Evolutionary conservation across 1,284 basidiomycete genomes (phyloP).

Genomic region (Pholiota adiposa): DNA sequence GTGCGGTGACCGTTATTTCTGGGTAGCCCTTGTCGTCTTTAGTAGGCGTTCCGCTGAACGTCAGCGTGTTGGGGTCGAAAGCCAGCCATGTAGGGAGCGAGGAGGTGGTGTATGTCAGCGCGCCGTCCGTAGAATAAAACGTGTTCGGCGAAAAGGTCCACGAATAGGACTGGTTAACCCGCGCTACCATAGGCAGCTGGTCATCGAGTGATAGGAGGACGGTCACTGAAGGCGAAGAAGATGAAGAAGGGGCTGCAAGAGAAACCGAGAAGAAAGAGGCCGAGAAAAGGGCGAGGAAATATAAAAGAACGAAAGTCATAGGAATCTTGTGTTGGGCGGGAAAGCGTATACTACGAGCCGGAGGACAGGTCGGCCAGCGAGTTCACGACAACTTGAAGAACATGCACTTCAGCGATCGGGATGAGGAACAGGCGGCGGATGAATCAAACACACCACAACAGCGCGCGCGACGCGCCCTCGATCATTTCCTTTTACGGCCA

Average conservation of each 20-base stretch:
- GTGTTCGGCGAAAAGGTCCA: conserved; percentile 69
- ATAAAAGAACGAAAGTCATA: conserved; percentile 71
- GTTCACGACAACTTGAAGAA: conserved; percentile 22
- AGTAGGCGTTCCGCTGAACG: conserved; percentile 62
- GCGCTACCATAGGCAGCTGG: conserved; percentile 69
- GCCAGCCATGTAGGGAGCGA: conserved; percentile 66
- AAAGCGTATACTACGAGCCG: conserved; percentile 45
- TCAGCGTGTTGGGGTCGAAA: conserved; percentile 55
- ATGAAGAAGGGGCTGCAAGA: conserved; percentile 34
- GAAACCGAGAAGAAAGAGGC: conserved; percentile 39
- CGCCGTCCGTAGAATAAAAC: conserved; percentile 54
- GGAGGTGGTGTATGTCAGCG: conserved; percentile 50
- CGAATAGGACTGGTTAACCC: conserved; percentile 57
- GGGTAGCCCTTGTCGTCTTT: conserved; percentile 59
- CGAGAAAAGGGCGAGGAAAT: conserved; percentile 41
- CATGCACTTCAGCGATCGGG: conserved; percentile 14
- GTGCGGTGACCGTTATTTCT: conserved; percentile 58
- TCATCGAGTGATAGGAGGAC: conserved; percentile 55
- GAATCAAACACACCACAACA: conserved; percentile 33
- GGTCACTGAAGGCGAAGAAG: conserved; percentile 45
- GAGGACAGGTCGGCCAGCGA: conserved; percentile 63
- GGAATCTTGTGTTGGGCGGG: conserved; percentile 49
- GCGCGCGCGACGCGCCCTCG: conserved; percentile 4
- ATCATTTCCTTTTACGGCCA: neutral
- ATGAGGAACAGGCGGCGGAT: conserved; percentile 16